These are phyloP conservation scores for Rutstroemia sp. DNA, from an alignment of 2,329 filamentous ascomycete genomes.

Conservation along the genomic window DNA sequence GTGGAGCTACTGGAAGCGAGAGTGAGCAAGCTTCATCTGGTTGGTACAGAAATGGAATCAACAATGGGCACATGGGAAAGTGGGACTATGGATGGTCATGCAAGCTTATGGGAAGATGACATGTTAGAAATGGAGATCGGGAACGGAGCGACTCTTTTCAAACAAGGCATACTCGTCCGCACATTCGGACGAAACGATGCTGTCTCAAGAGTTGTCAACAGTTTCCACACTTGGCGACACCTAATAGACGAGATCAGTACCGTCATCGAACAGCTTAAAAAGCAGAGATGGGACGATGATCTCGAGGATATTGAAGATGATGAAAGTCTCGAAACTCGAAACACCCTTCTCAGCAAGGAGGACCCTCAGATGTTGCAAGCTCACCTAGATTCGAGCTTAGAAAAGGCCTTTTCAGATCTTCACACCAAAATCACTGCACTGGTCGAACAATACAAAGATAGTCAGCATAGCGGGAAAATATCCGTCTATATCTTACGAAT, in stretches of 20 bases:
- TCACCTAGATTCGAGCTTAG: constrained; percentile 48
- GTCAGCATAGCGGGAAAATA: constrained; percentile 42
- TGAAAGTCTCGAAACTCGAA: constrained; percentile 57
- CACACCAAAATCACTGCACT: constrained; percentile 46
- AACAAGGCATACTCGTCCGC: constrained; percentile 59
- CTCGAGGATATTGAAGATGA: constrained; percentile 66
- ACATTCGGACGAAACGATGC: constrained; percentile 65
- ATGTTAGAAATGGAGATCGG: constrained; percentile 59
- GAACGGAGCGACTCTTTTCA: constrained; percentile 59
- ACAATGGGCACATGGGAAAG: constrained; percentile 54
- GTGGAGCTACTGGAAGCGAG: constrained; percentile 55
- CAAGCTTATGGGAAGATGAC: constrained; percentile 60
- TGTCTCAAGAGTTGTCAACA: constrained; percentile 52
- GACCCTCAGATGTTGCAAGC: constrained; percentile 59
- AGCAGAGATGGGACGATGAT: constrained; percentile 69
- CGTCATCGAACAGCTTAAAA: constrained; percentile 57
- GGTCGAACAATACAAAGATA: constrained; percentile 40
- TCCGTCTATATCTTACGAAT: constrained; percentile 65
- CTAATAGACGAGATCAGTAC: constrained; percentile 60
- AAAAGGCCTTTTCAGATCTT: constrained; percentile 50
- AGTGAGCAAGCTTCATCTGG: constrained; percentile 54
- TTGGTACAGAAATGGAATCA: constrained; percentile 57
- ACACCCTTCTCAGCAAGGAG: constrained; percentile 62
- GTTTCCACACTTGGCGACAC: constrained; percentile 67
- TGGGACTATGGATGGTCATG: constrained; percentile 41